Percentiles rank a stretch among this genome's conserved stretches.
These are phyloP conservation scores for Malassezia pachydermatis DNA, from an alignment of 1,284 basidiomycete species.

Conservation along the genomic window DNA sequence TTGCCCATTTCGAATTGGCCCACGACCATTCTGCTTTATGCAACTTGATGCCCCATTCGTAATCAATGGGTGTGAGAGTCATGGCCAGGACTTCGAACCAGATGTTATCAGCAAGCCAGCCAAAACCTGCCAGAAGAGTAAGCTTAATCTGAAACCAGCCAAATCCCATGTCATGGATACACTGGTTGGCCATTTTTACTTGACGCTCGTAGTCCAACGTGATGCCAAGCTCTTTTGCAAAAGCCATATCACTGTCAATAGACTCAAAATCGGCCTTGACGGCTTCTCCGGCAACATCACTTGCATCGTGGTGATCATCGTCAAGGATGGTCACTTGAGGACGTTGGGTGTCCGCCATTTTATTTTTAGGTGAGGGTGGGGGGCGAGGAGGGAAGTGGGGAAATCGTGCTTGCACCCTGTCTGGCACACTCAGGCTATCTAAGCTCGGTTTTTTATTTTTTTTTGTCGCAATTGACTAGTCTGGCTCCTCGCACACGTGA, in stretches of 20 bases:
- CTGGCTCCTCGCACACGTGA: too few relatives aligned
- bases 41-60: conserved; percentile 28
- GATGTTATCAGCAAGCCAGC: conserved; percentile 53
- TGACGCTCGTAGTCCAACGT: conserved; percentile 34
- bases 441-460: too few relatives aligned
- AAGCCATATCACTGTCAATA: conserved; percentile 11
- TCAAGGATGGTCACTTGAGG: too few relatives aligned
- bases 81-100: conserved; percentile 38
- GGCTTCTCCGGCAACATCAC: too few relatives aligned
- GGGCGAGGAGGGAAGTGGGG: too few relatives aligned
- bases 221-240: conserved; percentile 37
- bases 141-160: conserved; percentile 58
- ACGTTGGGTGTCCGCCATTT: too few relatives aligned
- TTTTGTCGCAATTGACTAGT: too few relatives aligned
- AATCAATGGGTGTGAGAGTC: conserved; percentile 33
- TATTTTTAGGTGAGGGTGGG: too few relatives aligned
- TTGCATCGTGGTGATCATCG: too few relatives aligned
- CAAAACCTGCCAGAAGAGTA: conserved; percentile 55
- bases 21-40: too few relatives aligned
- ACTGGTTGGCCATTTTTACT: conserved; percentile 30
- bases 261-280: conserved; percentile 5
- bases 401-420: too few relatives aligned
- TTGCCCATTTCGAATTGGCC: conserved; percentile 27
- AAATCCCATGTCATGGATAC: conserved; percentile 52
- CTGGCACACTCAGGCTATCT: too few relatives aligned